A percentile compares a stretch with the other conserved stretches of the same genome.
These are phyloP conservation scores for Mycosphaerelloides madeirae DNA, from an alignment of 2,329 filamentous ascomycete genomes.

Conservation along the genomic window DNA sequence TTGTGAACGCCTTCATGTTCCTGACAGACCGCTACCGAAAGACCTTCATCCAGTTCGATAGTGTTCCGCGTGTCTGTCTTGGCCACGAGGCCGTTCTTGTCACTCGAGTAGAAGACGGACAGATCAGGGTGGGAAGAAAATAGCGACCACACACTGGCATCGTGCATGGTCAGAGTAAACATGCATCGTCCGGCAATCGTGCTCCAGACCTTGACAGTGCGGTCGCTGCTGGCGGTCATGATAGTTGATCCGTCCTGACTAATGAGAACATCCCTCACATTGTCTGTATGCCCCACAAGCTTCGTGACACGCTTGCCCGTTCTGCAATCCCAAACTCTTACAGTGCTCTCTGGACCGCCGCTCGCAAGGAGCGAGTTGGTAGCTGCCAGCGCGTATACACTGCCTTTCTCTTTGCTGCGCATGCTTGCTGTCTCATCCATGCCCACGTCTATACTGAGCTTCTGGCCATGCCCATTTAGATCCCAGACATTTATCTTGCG, in stretches of 20 bases:
- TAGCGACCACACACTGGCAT: constrained; percentile 94
- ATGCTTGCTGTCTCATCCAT: constrained; percentile 72
- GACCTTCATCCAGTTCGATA: constrained; percentile 75
- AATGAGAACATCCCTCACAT: constrained; percentile 83
- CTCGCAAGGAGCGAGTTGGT: constrained; percentile 79
- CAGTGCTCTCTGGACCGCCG: constrained; percentile 88
- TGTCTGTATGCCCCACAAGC: constrained; percentile 94
- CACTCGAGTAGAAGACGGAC: constrained; percentile 88
- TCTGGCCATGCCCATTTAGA: constrained; percentile 78
- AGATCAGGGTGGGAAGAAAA: constrained; percentile 83
- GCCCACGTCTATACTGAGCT: constrained; percentile 76
- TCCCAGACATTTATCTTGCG: constrained; percentile 93
- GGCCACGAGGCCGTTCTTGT: constrained; percentile 86
- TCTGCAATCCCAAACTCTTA: constrained; percentile 85
- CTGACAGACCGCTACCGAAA: constrained; percentile 85
- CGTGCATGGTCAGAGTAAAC: constrained; percentile 98
- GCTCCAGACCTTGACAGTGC: constrained; percentile 97
- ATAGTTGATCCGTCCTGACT: constrained; percentile 85
- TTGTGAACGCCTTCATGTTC: constrained; percentile 79
- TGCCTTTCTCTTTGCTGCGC: constrained; percentile 75
- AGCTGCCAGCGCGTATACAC: constrained; percentile 83
- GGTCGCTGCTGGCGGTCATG: constrained; percentile 89
- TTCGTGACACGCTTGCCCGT: constrained; percentile 90
- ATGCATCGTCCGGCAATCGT: constrained; percentile 92
- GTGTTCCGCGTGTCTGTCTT: constrained; percentile 85